These are phyloP conservation scores for Aspergillus floridensis DNA, from an alignment of 2,329 filamentous ascomycete genomes.

Conservation along the genomic window DNA sequence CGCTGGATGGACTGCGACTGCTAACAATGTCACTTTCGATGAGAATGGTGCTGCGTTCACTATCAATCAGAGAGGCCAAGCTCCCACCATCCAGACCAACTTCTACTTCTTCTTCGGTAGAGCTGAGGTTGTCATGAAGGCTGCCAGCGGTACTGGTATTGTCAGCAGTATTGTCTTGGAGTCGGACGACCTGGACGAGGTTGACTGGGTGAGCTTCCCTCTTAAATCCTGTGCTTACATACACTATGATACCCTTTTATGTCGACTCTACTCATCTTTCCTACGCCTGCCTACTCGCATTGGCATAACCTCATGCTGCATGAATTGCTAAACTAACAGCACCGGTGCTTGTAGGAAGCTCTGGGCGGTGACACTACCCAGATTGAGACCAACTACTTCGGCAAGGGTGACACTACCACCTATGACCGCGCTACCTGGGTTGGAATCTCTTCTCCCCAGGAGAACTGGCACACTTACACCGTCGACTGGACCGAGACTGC, in stretches of 20 bases:
- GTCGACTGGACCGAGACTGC: conserved; percentile 65
- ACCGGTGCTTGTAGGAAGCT: conserved; percentile 29
- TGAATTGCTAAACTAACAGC: conserved; percentile 54
- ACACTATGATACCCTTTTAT: conserved; percentile 36
- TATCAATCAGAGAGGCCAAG: conserved; percentile 71
- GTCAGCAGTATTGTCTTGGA: conserved; percentile 89
- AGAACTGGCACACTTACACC: conserved; percentile 45
- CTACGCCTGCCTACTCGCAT: background rate
- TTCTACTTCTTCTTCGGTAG: conserved; percentile 99
- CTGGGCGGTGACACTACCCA: conserved; percentile 35
- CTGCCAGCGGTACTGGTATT: conserved; percentile 82
- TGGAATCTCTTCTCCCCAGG: conserved; percentile 57
- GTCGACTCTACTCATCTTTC: background rate
- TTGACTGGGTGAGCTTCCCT: conserved; percentile 79
- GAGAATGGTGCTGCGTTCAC: conserved; percentile 77
- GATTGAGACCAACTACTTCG: conserved; percentile 89
- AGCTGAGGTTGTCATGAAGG: conserved; percentile 79
- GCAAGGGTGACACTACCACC: conserved; percentile 74
- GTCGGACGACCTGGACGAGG: conserved; percentile 92
- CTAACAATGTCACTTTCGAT: conserved; percentile 64
- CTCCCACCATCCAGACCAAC: conserved; percentile 79
- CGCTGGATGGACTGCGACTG: conserved; percentile 63
- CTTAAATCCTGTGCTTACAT: background rate
- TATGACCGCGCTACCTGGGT: conserved; percentile 86
- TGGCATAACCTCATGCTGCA: background rate